These are phyloP conservation scores for Phaffomyces thermotolerans DNA, from an alignment of 805 yeast species.

Conservation along the genomic window DNA sequence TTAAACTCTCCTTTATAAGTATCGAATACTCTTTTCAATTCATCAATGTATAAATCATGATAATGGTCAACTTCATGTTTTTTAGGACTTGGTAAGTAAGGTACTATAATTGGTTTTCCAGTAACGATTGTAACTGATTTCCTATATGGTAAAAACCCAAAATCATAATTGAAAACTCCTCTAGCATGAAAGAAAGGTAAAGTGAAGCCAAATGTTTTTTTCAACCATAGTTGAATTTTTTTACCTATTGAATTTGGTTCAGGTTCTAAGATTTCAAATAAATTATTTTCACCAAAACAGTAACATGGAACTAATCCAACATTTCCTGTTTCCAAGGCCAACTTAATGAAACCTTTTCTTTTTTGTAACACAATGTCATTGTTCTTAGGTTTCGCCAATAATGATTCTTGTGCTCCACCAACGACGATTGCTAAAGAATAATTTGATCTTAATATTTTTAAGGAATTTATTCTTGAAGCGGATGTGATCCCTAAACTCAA, in stretches of 20 bases:
- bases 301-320: slow-evolving; percentile 78
- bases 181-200: slow-evolving; percentile 88
- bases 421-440: slow-evolving; percentile 83
- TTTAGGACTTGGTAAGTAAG: slow-evolving; percentile 38
- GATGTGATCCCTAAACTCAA: slow-evolving; percentile 77
- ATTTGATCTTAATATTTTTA: slow-evolving; percentile 52
- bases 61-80: slow-evolving; percentile 54
- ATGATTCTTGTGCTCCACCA: slow-evolving; percentile 93
- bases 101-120: slow-evolving; percentile 60
- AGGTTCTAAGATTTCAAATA: slow-evolving; percentile 45
- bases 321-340: slow-evolving; percentile 78
- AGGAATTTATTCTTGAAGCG: slow-evolving; percentile 69
- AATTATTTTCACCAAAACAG: slow-evolving; percentile 82
- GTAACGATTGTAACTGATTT: slow-evolving; percentile 70
- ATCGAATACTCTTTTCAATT: slow-evolving; percentile 54
- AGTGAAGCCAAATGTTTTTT: slow-evolving; percentile 70
- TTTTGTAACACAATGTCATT: slow-evolving; percentile 65
- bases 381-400: slow-evolving; percentile 52
- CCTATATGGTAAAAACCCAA: slow-evolving; percentile 84
- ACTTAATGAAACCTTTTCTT: slow-evolving; percentile 81
- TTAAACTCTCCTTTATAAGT: slow-evolving; percentile 51
- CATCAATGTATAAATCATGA: slow-evolving; percentile 64
- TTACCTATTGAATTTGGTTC: slow-evolving; percentile 39
- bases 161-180: slow-evolving; percentile 87
- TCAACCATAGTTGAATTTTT: slow-evolving; percentile 64